Evolutionary conservation across 352 stramenopile species (phyloP).

Genomic region (Hyaloperonospora arabidopsidis): DNA sequence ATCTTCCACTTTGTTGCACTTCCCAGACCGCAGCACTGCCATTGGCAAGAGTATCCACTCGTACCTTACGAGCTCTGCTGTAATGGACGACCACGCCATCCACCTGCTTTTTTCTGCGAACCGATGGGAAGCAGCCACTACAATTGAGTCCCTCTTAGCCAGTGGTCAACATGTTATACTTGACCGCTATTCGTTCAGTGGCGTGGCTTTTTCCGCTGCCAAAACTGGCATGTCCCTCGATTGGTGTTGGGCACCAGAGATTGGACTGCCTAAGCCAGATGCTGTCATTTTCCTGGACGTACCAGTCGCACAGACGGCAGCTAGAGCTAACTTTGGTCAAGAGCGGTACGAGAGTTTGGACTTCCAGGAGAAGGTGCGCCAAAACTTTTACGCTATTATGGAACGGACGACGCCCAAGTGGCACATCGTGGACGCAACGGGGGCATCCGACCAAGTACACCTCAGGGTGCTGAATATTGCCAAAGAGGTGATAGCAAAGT

Average conservation of each 20-base stretch:
- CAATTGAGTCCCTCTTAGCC: conserved; percentile 57
- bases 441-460: conserved; percentile 71
- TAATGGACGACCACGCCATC: conserved; percentile 95
- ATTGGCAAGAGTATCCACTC: conserved; percentile 96
- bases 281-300: conserved; percentile 97
- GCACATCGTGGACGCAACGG: conserved; percentile 74
- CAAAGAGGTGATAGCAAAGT: conserved; percentile 34
- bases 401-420: conserved; percentile 35
- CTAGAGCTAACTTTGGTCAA: conserved; percentile 89
- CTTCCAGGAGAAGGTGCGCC: conserved; percentile 83
- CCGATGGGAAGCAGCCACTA: conserved; percentile 92
- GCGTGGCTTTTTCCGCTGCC: conserved; percentile 96
- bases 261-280: conserved; percentile 95
- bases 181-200: conserved; percentile 96
- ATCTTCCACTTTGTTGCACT: conserved; percentile 51
- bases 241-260: conserved; percentile 97
- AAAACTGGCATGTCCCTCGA: conserved; percentile 91
- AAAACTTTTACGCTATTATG: conserved; percentile 75
- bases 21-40: conserved; percentile 77
- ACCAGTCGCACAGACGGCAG: conserved; percentile 79
- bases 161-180: conserved; percentile 91
- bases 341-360: conserved; percentile 87
- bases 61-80: conserved; percentile 88
- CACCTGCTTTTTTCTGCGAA: conserved; percentile 99
- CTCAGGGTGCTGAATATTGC: conserved; percentile 49